phyloP scores from a whole-genome alignment of 495 filamentous ascomycete species.

The Aspergillus ostianus region DNA sequence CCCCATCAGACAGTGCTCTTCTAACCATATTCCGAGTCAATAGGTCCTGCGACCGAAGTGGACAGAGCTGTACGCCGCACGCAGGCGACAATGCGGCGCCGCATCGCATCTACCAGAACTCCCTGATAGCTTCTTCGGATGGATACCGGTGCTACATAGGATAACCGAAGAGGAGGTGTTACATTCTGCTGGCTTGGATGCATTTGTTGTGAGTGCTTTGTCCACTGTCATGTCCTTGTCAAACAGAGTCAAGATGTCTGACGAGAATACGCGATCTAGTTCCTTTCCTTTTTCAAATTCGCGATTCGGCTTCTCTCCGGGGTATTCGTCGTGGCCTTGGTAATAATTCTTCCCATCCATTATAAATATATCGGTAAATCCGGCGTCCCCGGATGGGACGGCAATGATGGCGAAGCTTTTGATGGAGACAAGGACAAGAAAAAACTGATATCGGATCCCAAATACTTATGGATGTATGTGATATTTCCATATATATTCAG shows the following conservation, averaged over 20 bases:
- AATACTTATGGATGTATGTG: constrained; percentile 91
- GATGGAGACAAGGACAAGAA: constrained; percentile 27
- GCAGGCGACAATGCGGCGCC: constrained; percentile 66
- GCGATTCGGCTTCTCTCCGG: constrained; percentile 77
- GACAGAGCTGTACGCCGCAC: constrained; percentile 87
- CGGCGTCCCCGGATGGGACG: constrained; percentile 42
- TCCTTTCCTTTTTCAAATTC: constrained; percentile 92
- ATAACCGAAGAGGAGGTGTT: constrained; percentile 89
- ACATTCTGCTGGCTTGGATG: constrained; percentile 88
- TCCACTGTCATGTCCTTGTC: neutral
- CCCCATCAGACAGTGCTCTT: neutral
- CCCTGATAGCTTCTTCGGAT: constrained; percentile 85
- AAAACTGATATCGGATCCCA: constrained; percentile 30
- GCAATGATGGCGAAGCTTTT: constrained; percentile 18
- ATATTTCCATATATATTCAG: constrained; percentile 91
- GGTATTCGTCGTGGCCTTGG: constrained; percentile 74
- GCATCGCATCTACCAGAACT: constrained; percentile 78
- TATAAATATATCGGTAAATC: constrained; percentile 57
- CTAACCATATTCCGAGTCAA: neutral
- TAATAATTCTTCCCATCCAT: constrained; percentile 84
- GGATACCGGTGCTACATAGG: constrained; percentile 85
- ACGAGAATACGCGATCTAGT: constrained; percentile 45
- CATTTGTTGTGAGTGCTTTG: constrained; percentile 71
- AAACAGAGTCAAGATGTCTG: neutral
- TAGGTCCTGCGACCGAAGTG: constrained; percentile 85